Conservation (phyloP, 2,329 filamentous ascomycete species). For the Neocatenulostroma microsporum region DNA sequence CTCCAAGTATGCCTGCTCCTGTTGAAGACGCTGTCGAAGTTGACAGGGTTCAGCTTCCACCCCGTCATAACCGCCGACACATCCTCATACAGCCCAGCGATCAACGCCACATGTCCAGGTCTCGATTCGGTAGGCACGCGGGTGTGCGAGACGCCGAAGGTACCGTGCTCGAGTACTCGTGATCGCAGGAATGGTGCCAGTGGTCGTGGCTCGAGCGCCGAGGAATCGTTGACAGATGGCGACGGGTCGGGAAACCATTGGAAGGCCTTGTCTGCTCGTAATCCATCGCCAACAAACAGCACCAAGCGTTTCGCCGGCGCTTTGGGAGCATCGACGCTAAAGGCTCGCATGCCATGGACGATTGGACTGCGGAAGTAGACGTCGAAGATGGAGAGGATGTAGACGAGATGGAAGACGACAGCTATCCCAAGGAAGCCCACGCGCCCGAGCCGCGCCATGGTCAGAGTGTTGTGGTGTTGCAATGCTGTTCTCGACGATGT, state of each 20-base stretch:
- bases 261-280: constrained; percentile 96
- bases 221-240: constrained; percentile 46
- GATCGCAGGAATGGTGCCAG: constrained; percentile 89
- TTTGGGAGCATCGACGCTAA: constrained; percentile 57
- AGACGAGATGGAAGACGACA: constrained; percentile 85
- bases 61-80: constrained; percentile 95
- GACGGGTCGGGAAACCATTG: constrained; percentile 87
- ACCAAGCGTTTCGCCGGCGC: constrained; percentile 85
- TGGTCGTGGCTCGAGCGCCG: constrained; percentile 62
- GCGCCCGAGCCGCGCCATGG: constrained; percentile 54
- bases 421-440: constrained; percentile 81
- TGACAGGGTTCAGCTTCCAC: constrained; percentile 96
- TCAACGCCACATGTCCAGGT: constrained; percentile 91
- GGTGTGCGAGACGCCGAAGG: constrained; percentile 95
- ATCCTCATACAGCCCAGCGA: constrained; percentile 94
- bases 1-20: constrained; percentile 95
- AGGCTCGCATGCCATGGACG: constrained; percentile 86
- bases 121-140: constrained; percentile 94
- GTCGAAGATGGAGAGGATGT: constrained; percentile 94
- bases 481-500: too few species aligned
- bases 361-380: constrained; percentile 98
- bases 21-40: constrained; percentile 99
- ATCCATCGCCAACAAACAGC: constrained; percentile 87
- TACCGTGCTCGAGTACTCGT: constrained; percentile 77
- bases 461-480: too few species aligned